Percentiles rank a stretch among this genome's conserved stretches.
These are phyloP conservation scores for Capronia coronata DNA, from an alignment of 2,329 filamentous ascomycete genomes.

Conservation along the genomic window DNA sequence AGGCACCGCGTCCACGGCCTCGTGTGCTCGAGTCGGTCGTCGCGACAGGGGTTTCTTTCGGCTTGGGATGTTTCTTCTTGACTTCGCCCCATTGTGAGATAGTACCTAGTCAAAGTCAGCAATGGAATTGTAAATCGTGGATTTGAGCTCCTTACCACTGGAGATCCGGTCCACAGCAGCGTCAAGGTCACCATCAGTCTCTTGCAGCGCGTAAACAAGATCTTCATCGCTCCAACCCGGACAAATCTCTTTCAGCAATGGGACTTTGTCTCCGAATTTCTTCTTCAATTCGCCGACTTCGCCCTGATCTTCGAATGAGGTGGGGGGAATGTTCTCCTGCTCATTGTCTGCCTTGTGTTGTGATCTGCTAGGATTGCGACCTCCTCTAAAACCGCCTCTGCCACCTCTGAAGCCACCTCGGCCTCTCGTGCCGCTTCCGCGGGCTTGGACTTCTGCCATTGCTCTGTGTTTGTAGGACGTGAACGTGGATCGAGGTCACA, in stretches of 20 bases:
- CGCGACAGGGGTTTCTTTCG: slow-evolving; percentile 38
- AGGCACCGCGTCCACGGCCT: slow-evolving; percentile 43
- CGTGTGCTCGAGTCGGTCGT: slow-evolving; percentile 35
- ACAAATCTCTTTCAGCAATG: slow-evolving; percentile 85
- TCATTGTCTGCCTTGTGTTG: slow-evolving; percentile 66
- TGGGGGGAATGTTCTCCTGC: slow-evolving; percentile 53
- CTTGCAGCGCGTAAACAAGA: slow-evolving; percentile 84
- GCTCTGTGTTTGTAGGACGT: slow-evolving; percentile 37
- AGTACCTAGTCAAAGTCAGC: slow-evolving; percentile 35
- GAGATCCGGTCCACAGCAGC: slow-evolving; percentile 47
- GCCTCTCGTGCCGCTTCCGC: slow-evolving; percentile 60
- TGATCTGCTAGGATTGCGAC: slow-evolving; percentile 47
- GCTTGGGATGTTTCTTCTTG: slow-evolving; percentile 48
- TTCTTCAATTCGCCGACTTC: slow-evolving; percentile 90
- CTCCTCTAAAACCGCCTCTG: slow-evolving; percentile 81
- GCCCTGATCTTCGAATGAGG: slow-evolving; percentile 70
- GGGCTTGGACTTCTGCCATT: slow-evolving; percentile 94
- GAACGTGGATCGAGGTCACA: slow-evolving; percentile 10
- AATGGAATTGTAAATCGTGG: neutral
- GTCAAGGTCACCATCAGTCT: slow-evolving; percentile 51
- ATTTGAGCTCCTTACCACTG: slow-evolving; percentile 37
- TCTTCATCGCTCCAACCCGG: slow-evolving; percentile 93
- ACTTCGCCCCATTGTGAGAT: slow-evolving; percentile 49
- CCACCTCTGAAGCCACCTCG: slow-evolving; percentile 26
- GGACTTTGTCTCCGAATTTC: slow-evolving; percentile 72